A percentile compares a stretch with the other conserved stretches of the same genome.
These are phyloP conservation scores for Nannochloris sp. DNA, from an alignment of 139 green algal genomes.

Conservation along the genomic window DNA sequence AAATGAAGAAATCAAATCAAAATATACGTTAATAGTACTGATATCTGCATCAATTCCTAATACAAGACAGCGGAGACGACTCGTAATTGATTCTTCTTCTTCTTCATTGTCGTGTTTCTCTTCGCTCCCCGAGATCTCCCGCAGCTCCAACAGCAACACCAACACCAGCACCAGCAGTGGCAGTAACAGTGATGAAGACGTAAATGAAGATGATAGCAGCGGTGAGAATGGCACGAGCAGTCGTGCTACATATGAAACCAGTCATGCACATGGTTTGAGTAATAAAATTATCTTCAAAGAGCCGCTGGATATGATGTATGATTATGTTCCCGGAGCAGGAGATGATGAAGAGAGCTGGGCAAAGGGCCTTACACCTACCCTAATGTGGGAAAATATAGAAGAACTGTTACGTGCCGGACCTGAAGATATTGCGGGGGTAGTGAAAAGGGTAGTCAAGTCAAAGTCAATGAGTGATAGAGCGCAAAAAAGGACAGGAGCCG, in stretches of 20 bases:
- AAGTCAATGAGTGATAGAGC: neutral
- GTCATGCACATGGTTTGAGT: too few relatives aligned
- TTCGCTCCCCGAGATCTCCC: too few relatives aligned
- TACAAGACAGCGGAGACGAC: neutral
- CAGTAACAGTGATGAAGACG: too few relatives aligned
- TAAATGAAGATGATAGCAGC: neutral
- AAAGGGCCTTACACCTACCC: slow-evolving; percentile 56
- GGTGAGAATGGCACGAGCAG: neutral
- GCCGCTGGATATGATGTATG: slow-evolving; percentile 20
- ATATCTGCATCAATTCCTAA: slow-evolving; percentile 74
- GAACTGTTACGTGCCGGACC: slow-evolving; percentile 49
- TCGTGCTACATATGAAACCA: too few relatives aligned
- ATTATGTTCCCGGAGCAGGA: slow-evolving; percentile 80
- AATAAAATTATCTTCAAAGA: too few relatives aligned
- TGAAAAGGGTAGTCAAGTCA: slow-evolving; percentile 42
- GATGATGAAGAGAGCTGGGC: slow-evolving; percentile 97
- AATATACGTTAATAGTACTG: slow-evolving; percentile 82
- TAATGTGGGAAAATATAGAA: slow-evolving; percentile 62
- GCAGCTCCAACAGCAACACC: too few relatives aligned
- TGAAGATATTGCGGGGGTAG: slow-evolving; percentile 21
- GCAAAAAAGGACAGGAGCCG: neutral
- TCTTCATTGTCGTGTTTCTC: too few relatives aligned
- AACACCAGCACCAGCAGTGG: too few relatives aligned
- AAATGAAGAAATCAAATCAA: slow-evolving; percentile 30
- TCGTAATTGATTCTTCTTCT: neutral